Evolutionary conservation across 768 basidiomycete species (phyloP).

Genomic region (Crepidotus variabilis): DNA sequence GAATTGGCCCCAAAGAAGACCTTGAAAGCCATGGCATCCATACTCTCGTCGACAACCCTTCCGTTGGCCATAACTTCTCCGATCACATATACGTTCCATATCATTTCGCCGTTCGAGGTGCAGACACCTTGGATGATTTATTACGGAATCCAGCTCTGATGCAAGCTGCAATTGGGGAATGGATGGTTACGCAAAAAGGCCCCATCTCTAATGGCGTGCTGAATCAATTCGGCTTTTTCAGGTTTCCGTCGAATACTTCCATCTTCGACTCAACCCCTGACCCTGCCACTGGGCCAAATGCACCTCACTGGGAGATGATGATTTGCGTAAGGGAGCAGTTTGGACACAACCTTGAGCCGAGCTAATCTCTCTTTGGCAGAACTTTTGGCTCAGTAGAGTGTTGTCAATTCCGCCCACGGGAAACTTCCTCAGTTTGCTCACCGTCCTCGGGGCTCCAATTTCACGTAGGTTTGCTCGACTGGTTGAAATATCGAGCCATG

Average conservation of each 20-base stretch:
- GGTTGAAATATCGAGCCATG: not conserved
- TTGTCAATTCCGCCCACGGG: slow-evolving; percentile 20
- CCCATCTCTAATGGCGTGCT: slow-evolving; percentile 22
- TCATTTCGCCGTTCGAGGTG: slow-evolving; percentile 20
- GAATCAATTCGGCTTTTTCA: slow-evolving; percentile 27
- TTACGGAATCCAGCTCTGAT: slow-evolving; percentile 16
- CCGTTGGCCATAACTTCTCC: slow-evolving; percentile 45
- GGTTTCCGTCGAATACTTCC: slow-evolving; percentile 22
- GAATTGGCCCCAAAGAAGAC: slow-evolving; percentile 34
- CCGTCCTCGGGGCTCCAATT: slow-evolving; percentile 20
- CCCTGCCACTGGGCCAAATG: slow-evolving; percentile 25
- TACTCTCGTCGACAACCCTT: slow-evolving; percentile 8
- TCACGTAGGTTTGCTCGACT: slow-evolving; percentile 29
- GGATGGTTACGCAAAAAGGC: slow-evolving; percentile 23
- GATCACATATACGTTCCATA: slow-evolving; percentile 30
- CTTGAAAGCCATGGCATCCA: slow-evolving; percentile 25
- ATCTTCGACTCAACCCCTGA: slow-evolving; percentile 22
- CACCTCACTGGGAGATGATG: slow-evolving; percentile 29
- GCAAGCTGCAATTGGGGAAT: slow-evolving; percentile 19
- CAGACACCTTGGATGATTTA: slow-evolving; percentile 20
- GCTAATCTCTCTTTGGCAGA: slow-evolving; percentile 3
- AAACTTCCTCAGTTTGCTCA: slow-evolving; percentile 18
- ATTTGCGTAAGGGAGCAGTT: slow-evolving; percentile 20
- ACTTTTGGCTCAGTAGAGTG: slow-evolving; percentile 13
- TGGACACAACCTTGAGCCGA: not conserved